Conservation (phyloP, 345 rosid genomes). For the Bruguiera parviflora region DNA sequence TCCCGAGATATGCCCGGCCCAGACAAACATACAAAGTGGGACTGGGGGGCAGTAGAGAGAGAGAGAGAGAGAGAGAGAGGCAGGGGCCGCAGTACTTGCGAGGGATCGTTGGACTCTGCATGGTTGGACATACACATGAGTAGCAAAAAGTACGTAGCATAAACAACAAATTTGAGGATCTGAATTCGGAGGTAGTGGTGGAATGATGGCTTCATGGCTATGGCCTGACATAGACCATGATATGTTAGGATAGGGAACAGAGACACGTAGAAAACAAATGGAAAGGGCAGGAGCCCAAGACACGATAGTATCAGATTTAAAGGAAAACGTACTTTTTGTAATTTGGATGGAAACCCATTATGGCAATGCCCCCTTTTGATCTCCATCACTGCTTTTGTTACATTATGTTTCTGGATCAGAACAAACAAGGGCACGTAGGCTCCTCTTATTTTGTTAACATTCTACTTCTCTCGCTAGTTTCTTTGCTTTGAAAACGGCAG, state of each 20-base stretch:
- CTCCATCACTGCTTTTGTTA: conserved; percentile 1
- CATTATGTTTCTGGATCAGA: neutral
- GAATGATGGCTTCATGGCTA: neutral
- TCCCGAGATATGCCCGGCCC: too few relatives aligned
- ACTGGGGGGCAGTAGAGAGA: too few relatives aligned
- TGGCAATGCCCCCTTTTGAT: conserved; percentile 2
- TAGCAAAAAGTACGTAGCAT: too few relatives aligned
- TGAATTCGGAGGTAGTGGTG: too few relatives aligned
- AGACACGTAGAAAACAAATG: too few relatives aligned
- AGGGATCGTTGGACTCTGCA: too few relatives aligned
- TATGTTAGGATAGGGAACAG: neutral
- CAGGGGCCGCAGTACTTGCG: too few relatives aligned
- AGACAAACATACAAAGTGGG: too few relatives aligned
- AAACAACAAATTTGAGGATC: too few relatives aligned
- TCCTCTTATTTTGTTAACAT: too few relatives aligned
- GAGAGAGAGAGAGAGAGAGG: too few relatives aligned
- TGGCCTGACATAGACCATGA: neutral
- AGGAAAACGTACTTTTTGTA: neutral
- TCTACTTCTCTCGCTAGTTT: neutral
- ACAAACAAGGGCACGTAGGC: conserved; percentile 13
- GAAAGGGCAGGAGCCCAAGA: neutral
- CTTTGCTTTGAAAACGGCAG: conserved; percentile 12
- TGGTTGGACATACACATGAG: too few relatives aligned
- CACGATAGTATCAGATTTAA: neutral
- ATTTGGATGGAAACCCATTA: conserved; percentile 15